These are phyloP conservation scores for Echria macrotheca DNA, from an alignment of 495 filamentous ascomycete species.

Conservation along the genomic window DNA sequence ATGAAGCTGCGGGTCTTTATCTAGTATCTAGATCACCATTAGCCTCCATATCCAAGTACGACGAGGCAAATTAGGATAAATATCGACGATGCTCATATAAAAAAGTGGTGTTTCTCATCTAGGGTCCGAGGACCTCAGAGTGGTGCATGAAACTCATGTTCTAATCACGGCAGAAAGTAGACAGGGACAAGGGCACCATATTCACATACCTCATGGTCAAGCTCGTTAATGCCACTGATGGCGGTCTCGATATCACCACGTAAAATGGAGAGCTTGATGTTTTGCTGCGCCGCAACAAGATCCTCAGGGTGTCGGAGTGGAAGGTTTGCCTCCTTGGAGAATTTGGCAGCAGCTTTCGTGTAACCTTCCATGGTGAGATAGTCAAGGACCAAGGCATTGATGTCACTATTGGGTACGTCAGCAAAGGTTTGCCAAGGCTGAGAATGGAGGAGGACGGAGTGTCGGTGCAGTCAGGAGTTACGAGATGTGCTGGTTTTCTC, in stretches of 20 bases:
- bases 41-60: slow-evolving; percentile 7
- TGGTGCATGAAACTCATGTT: slow-evolving; percentile 97
- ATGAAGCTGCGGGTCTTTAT: slow-evolving; percentile 76
- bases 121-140: slow-evolving; percentile 81
- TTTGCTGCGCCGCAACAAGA: slow-evolving; percentile 68
- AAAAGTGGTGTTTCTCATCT: slow-evolving; percentile 92
- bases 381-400: slow-evolving; percentile 94
- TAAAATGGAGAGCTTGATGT: slow-evolving; percentile 76
- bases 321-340: slow-evolving; percentile 89
- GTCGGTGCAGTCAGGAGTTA: slow-evolving; percentile 19
- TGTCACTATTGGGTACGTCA: slow-evolving; percentile 59
- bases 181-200: not conserved
- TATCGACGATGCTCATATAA: slow-evolving; percentile 71
- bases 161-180: slow-evolving; percentile 76
- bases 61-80: slow-evolving; percentile 2
- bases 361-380: slow-evolving; percentile 96
- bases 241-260: slow-evolving; percentile 78
- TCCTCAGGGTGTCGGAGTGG: slow-evolving; percentile 62
- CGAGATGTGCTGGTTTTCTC: slow-evolving; percentile 59
- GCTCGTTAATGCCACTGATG: slow-evolving; percentile 80
- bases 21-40: slow-evolving; percentile 63
- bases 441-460: too few relatives aligned
- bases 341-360: slow-evolving; percentile 85
- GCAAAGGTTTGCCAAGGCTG: slow-evolving; percentile 34
- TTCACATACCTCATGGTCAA: slow-evolving; percentile 77